Evolutionary conservation across 306 rosid species (phyloP).

Genomic region (Macrotyloma uniflorum): DNA sequence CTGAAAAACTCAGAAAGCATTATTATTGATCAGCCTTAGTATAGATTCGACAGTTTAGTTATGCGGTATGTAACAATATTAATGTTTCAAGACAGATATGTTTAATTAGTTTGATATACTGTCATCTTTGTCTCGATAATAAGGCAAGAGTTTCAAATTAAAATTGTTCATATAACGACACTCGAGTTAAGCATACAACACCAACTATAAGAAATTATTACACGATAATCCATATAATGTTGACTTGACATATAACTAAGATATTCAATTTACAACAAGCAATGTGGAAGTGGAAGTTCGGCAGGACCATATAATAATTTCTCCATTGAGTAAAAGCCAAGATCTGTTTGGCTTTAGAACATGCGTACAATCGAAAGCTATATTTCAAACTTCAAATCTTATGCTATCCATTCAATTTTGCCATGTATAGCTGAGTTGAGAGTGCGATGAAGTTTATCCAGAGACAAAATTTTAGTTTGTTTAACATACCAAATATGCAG

Average conservation of each 20-base stretch:
- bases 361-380: neutral
- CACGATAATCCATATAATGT: too few species aligned
- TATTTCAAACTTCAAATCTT: constrained; percentile 12
- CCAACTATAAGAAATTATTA: neutral
- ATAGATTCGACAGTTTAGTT: neutral
- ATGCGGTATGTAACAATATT: neutral
- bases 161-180: neutral
- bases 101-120: neutral
- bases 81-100: neutral
- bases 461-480: neutral
- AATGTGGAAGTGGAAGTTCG: too few species aligned
- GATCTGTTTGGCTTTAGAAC: neutral
- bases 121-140: neutral
- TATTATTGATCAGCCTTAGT: neutral
- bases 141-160: neutral
- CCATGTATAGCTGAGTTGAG: constrained; percentile 9
- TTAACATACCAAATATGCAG: neutral
- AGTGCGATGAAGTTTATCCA: neutral
- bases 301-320: neutral
- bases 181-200: neutral
- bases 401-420: neutral
- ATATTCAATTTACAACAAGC: neutral
- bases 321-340: neutral
- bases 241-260: neutral
- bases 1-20: constrained; percentile 47